Percentiles rank a stretch among this genome's conserved stretches.
phyloP scores from a whole-genome alignment of 192 early-diverging fungal genomes.

The Entomortierella chlamydospora region DNA sequence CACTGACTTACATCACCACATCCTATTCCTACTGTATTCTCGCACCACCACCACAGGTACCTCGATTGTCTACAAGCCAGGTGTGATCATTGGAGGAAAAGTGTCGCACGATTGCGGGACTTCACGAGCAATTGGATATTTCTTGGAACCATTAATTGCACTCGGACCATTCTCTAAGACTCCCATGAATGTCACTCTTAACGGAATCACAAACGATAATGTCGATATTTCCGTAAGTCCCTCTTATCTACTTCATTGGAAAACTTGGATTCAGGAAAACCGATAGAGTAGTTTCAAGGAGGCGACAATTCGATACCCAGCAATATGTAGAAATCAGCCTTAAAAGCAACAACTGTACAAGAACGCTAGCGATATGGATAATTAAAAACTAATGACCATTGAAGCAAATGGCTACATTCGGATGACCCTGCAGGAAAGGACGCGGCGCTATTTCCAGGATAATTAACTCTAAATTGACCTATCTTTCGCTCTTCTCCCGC shows the following conservation, averaged over 20 bases:
- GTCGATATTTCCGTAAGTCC: slow-evolving; percentile 84
- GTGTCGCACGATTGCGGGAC: slow-evolving; percentile 89
- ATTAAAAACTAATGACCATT: neutral
- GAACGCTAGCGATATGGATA: neutral
- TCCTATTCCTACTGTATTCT: no score
- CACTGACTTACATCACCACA: no score
- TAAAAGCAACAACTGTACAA: neutral
- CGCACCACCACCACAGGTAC: slow-evolving; percentile 65
- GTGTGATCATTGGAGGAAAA: slow-evolving; percentile 89
- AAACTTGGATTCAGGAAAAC: no score
- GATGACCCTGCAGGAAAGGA: no score
- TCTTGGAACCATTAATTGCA: slow-evolving; percentile 90
- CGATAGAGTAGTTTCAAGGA: no score
- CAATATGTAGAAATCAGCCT: no score
- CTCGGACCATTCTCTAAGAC: slow-evolving; percentile 94
- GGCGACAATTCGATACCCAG: no score
- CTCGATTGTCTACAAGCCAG: slow-evolving; percentile 85
- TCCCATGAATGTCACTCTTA: slow-evolving; percentile 84
- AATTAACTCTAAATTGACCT: no score
- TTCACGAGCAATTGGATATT: slow-evolving; percentile 92
- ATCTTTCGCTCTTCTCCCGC: neutral
- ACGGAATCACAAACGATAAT: slow-evolving; percentile 95
- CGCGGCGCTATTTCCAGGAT: no score
- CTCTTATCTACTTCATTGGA: no score
- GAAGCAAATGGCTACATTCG: no score